phyloP scores from a whole-genome alignment of 495 filamentous ascomycete species.

The Peziza echinospora region DNA sequence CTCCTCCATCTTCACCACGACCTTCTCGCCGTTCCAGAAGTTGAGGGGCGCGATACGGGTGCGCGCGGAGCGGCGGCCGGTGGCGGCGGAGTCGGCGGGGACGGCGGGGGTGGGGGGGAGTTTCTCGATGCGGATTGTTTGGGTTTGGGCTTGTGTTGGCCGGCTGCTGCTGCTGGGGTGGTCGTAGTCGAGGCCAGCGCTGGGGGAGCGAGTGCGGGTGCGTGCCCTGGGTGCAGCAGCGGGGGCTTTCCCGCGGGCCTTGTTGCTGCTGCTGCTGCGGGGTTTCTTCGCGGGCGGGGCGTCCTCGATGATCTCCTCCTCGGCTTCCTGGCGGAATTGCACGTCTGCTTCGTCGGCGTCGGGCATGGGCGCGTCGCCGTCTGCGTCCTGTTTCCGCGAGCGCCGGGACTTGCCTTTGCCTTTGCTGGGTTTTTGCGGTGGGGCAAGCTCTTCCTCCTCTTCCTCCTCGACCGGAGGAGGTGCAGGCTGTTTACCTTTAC shows the following conservation, averaged over 20 bases:
- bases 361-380: not conserved
- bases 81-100: constrained; percentile 15
- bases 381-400: no score
- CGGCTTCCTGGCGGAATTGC: not conserved
- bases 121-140: not conserved
- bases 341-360: constrained; percentile 1
- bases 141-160: no score
- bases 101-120: constrained; percentile 7
- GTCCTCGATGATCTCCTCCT: constrained; percentile 4
- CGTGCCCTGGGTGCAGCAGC: no score
- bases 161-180: no score
- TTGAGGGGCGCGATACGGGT: constrained; percentile 51
- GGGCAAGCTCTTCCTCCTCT: no score
- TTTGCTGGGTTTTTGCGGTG: no score
- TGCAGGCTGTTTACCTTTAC: constrained; percentile 4
- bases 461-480: no score
- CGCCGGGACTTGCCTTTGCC: no score
- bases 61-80: constrained; percentile 34
- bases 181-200: no score
- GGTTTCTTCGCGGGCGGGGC: constrained; percentile 16
- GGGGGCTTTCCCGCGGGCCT: no score
- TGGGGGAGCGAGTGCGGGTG: no score
- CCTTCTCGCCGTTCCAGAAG: constrained; percentile 67
- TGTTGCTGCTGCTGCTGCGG: no score
- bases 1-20: constrained; percentile 33